Evolutionary conservation across 176 grass and related monocot genomes (phyloP), one percentile per base, ranked within the genome.

Genomic region (Alopecurus myosuroides): DNA sequence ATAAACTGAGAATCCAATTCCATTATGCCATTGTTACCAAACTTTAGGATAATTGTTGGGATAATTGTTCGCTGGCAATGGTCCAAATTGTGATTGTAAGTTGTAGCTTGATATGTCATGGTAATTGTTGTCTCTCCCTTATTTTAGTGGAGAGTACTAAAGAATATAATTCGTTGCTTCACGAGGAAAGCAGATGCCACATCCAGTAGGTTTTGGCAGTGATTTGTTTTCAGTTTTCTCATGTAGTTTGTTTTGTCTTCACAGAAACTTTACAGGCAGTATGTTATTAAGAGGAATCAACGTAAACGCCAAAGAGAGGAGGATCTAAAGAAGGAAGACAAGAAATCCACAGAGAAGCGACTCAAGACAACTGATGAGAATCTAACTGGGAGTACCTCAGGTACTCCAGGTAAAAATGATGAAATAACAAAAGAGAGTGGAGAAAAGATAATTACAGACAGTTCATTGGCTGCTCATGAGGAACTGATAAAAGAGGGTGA

Each of bases 251-350:
- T 56, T 82, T 78, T 85, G 30, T 60, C 44, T 75, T 40, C 70
- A 25, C 65, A 99, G 97, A 97, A 90, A 91, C 82, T 99, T 26
- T 53, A 86, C 17, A 92, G 17, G 61, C 74, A 25, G 63, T 92
- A 89, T 92, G 29, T 90, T 51, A 35, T 80, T 15, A 96, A 84
- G 90, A 92, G 84, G 81, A 91, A 92, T 84, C 90, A 89, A 76
- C 88, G 86, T 19, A 99, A 99, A 79, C 91, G 97, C 37, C 84
- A 97, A 83, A 94, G 97, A 83, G 97, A 97, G 51, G 97, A 99
- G 40, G 88, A 99, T 68, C 53, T 80, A 57, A 94, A 98, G 85
- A 94, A 92, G 79, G 90, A 89, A 50, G 83, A 85, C 26, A 93
- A 76, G 13, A 89, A 88, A 85, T 85, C 78, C 13, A 83, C 56